Evolutionary conservation across 2,329 filamentous ascomycete species (phyloP).

Genomic region (Curvularia hawaiiensis): DNA sequence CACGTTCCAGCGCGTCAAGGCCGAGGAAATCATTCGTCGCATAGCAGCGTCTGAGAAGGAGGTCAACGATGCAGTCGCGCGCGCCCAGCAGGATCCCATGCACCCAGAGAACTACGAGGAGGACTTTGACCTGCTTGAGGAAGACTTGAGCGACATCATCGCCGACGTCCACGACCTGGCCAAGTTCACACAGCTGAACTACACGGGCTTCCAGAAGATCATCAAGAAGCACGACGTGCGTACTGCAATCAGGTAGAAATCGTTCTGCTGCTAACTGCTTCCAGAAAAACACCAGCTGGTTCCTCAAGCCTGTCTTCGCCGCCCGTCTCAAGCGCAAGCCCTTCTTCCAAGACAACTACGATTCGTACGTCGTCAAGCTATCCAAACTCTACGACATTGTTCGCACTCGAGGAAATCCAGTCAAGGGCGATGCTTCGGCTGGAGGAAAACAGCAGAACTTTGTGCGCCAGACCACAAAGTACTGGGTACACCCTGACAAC

Average conservation of each 20-base stretch:
- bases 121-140: constrained; percentile 91
- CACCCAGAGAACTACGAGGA: constrained; percentile 71
- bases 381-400: constrained; percentile 96
- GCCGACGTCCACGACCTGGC: constrained; percentile 97
- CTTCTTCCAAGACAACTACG: constrained; percentile 99
- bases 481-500: constrained; percentile 99
- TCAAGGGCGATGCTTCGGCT: constrained; percentile 88
- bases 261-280: constrained; percentile 21
- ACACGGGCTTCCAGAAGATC: constrained; percentile 99
- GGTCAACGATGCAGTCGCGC: constrained; percentile 83
- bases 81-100: constrained; percentile 44
- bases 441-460: constrained; percentile 95
- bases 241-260: constrained; percentile 3
- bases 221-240: constrained; percentile 98
- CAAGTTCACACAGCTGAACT: constrained; percentile 98
- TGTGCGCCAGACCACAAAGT: constrained; percentile 96
- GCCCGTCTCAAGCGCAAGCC: constrained; percentile 92
- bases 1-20: constrained; percentile 96
- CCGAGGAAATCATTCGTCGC: constrained; percentile 89
- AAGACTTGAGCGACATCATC: constrained; percentile 96
- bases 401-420: constrained; percentile 87
- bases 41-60: constrained; percentile 89
- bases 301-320: constrained; percentile 94
- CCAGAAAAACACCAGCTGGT: constrained; percentile 92
- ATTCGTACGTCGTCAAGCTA: constrained; percentile 91